Evolutionary conservation across 2,329 filamentous ascomycete species (phyloP).

Genomic region (Xylariaceae sp.): DNA sequence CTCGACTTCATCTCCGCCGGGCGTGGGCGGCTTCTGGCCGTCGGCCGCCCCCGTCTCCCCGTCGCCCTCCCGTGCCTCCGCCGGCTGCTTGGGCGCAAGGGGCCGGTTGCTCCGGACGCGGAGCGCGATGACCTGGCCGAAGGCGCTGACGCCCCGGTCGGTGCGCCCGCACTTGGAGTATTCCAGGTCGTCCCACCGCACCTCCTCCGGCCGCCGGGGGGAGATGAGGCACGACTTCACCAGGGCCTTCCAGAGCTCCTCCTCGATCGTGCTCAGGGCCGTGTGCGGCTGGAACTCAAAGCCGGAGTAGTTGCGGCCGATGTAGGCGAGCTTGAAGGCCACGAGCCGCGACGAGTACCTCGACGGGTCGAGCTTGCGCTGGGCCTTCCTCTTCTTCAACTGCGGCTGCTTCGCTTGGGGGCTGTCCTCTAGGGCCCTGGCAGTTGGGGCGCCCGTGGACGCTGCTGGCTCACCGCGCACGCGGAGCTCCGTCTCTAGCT

Average conservation of each 20-base stretch:
- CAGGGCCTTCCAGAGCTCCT: constrained; percentile 87
- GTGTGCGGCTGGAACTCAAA: constrained; percentile 79
- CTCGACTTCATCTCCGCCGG: constrained; percentile 8
- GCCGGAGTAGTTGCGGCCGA: constrained; percentile 86
- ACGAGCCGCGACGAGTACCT: constrained; percentile 79
- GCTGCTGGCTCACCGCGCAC: constrained; percentile 4
- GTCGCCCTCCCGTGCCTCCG: constrained; percentile 12
- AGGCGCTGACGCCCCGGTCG: constrained; percentile 88
- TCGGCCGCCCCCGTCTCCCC: constrained; percentile 3
- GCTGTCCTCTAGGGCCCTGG: constrained; percentile 1
- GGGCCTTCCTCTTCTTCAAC: constrained; percentile 31
- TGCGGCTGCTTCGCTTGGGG: constrained; percentile 27
- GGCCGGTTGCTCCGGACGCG: constrained; percentile 74
- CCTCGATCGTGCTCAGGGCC: constrained; percentile 74
- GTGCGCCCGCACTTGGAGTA: constrained; percentile 96
- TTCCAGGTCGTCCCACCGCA: constrained; percentile 78
- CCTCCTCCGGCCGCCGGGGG: constrained; percentile 51
- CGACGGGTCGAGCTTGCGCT: constrained; percentile 62
- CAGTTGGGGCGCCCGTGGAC: not conserved
- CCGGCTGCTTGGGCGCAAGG: constrained; percentile 31
- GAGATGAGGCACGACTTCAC: constrained; percentile 76
- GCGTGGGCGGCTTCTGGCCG: constrained; percentile 1
- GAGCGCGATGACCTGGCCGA: constrained; percentile 88
- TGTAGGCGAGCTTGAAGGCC: constrained; percentile 87
- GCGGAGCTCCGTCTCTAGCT: constrained; percentile 52